Conservation (phyloP, 106 monocot genomes). For the Gastrodia elata region DNA sequence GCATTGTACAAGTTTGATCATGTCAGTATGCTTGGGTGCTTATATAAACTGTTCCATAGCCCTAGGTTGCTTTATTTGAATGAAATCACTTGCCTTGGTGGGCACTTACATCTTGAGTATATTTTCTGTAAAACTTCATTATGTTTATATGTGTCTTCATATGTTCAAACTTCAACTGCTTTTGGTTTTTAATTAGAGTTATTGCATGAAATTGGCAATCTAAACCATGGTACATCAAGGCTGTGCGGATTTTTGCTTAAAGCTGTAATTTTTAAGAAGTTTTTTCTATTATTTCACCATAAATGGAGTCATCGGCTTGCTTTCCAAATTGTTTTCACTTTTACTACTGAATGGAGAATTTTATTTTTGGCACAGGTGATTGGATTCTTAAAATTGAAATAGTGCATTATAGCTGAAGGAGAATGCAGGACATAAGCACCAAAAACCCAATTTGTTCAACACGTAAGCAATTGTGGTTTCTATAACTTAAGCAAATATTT, state of each 20-base stretch:
- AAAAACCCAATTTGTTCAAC: conserved; percentile 1
- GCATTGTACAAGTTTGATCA: background rate
- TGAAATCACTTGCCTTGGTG: background rate
- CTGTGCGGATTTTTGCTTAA: too few relatives aligned
- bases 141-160: background rate
- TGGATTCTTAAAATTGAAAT: background rate
- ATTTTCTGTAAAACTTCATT: background rate
- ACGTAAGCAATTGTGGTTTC: conserved; percentile 1
- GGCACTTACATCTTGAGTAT: background rate
- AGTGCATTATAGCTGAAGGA: background rate
- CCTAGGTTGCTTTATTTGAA: background rate
- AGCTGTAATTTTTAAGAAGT: too few relatives aligned
- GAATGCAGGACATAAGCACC: background rate
- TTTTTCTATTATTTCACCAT: background rate
- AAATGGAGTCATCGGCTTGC: background rate
- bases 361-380: background rate
- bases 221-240: background rate
- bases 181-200: background rate
- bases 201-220: background rate
- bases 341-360: background rate
- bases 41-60: background rate
- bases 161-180: background rate
- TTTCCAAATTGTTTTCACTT: background rate
- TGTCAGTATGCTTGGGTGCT: background rate
- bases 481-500: background rate